Evolutionary conservation across 805 yeast genomes (phyloP), one percentile per base, ranked within the genome.

Genomic region (Wickerhamomyces hampshirensis): DNA sequence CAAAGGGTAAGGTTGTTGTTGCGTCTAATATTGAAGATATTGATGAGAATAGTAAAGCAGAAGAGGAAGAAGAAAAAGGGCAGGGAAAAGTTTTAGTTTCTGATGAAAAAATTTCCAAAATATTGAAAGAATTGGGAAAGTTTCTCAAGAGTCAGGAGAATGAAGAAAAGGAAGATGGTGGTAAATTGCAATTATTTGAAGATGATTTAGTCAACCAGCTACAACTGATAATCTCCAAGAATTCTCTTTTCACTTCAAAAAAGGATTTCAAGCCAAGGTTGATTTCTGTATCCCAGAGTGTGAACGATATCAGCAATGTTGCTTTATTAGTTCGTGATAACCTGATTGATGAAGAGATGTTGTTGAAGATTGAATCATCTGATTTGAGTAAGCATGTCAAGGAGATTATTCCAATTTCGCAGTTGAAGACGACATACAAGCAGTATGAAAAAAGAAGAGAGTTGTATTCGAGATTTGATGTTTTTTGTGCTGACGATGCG

Each of bases 391-490:
- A 56, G 17, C 44, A 56, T 5, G 42, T 63, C 15, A 56, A 58
- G 31, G 67, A 76, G 39, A 78, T 89, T 37, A 69, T 88, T 23
- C 73, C 93, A 5, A 80, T 81, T 37, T 69, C 76, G 31, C 83
- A 87, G 48, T 69, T 93, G 45, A 86, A 86, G 59, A 84, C 88
- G 23, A 83, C 81, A 42, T 91, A 78, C 70, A 87, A 87, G 64
- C 76, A 85, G n/a, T 93, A 66, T 52, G 97, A 93, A 61, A 80
- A 88, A 41, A 80, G 88, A 59, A 79, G 97, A 58, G 80, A 78
- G 44, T 75, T 93, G 42, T 61, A 71, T 29, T 58, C 69, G 12
- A 78, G 76, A 40, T 84, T 75, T 56, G 95, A 88, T 51, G 47
- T 87, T 42, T 85, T 93, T 59, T 56, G 93, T 29, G 80, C 86